These are phyloP conservation scores for Solanum clarkiae DNA, from an alignment of 257 asterid genomes.

Conservation along the genomic window DNA sequence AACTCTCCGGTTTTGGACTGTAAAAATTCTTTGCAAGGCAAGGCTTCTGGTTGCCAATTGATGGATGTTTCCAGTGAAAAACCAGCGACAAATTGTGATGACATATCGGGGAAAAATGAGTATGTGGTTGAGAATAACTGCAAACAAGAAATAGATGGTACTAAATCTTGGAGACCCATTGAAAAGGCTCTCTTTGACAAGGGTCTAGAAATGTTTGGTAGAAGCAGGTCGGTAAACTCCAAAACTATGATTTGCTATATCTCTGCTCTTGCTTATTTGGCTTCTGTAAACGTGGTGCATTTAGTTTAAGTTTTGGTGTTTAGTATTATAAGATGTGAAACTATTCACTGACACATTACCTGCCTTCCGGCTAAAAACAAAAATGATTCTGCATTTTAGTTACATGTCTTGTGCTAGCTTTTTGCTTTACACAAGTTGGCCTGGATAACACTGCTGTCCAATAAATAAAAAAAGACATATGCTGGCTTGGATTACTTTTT, in stretches of 20 bases:
- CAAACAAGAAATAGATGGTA: slow-evolving; percentile 37
- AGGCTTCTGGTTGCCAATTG: slow-evolving; percentile 21
- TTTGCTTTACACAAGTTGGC: neutral
- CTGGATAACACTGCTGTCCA: neutral
- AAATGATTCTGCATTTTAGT: neutral
- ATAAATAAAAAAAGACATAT: neutral
- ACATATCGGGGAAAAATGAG: slow-evolving; percentile 37
- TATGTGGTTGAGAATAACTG: slow-evolving; percentile 28
- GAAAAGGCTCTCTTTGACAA: slow-evolving; percentile 87
- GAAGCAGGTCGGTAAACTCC: slow-evolving; percentile 55
- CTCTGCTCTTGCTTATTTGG: neutral
- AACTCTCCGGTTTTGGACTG: slow-evolving; percentile 16
- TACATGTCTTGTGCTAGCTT: neutral
- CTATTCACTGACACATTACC: neutral
- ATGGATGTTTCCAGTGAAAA: neutral
- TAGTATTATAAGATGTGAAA: neutral
- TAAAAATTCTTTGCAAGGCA: slow-evolving; percentile 11
- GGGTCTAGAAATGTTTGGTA: slow-evolving; percentile 84
- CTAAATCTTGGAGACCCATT: slow-evolving; percentile 72
- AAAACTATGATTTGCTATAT: slow-evolving; percentile 7
- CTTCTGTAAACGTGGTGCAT: neutral
- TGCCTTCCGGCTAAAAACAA: neutral
- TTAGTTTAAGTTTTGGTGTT: neutral
- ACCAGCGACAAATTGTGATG: slow-evolving; percentile 25
- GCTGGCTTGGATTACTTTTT: neutral